phyloP scores from a whole-genome alignment of 805 yeast species.

The Debaryomyces tyrocola region DNA sequence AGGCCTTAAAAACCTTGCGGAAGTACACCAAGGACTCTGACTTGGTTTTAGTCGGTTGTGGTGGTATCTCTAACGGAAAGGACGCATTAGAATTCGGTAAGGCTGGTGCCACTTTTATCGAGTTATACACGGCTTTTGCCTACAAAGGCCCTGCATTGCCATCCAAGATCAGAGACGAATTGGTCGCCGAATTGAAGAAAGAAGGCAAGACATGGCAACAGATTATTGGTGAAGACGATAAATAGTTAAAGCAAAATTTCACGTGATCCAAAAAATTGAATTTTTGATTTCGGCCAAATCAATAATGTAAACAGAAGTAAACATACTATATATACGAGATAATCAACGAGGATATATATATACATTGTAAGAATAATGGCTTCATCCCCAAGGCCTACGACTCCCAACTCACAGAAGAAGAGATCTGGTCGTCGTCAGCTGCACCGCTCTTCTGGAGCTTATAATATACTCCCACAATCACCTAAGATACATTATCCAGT shows the following conservation, averaged over 20 bases:
- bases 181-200: slow-evolving; percentile 50
- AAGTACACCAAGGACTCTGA: slow-evolving; percentile 73
- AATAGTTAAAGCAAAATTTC: background rate
- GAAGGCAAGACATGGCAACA: slow-evolving; percentile 86
- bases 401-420: slow-evolving; percentile 18
- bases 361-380: slow-evolving; percentile 2
- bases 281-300: background rate
- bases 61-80: slow-evolving; percentile 84
- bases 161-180: slow-evolving; percentile 42
- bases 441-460: slow-evolving; percentile 39
- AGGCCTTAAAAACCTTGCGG: slow-evolving; percentile 69
- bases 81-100: slow-evolving; percentile 90
- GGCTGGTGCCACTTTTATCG: slow-evolving; percentile 91
- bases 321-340: background rate
- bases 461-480: slow-evolving; percentile 33
- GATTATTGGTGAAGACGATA: slow-evolving; percentile 63
- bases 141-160: slow-evolving; percentile 89
- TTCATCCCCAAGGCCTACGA: slow-evolving; percentile 21
- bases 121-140: slow-evolving; percentile 86
- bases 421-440: slow-evolving; percentile 19
- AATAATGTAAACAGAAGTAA: slow-evolving; percentile 1
- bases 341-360: slow-evolving; percentile 9
- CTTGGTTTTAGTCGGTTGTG: slow-evolving; percentile 85
- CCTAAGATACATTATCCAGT: slow-evolving; percentile 48
- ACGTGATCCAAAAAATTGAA: background rate